Conservation (phyloP, 805 yeast species). For the Nakazawaea laoshanensis region DNA sequence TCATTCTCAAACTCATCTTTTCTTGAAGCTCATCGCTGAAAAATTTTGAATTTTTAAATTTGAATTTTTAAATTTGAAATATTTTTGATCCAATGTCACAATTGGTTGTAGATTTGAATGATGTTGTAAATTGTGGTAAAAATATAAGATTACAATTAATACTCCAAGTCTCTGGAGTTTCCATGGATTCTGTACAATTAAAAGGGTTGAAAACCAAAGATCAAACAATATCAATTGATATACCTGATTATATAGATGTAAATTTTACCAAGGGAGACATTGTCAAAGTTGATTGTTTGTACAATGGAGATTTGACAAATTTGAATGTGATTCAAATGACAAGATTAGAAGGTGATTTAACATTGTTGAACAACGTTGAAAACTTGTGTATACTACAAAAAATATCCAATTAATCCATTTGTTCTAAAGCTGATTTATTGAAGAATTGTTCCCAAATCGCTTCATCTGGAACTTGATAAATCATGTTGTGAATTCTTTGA, state of each 20-base stretch:
- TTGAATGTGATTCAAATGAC: constrained; percentile 2
- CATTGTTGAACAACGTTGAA: constrained; percentile 2
- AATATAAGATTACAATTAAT: constrained; percentile 2
- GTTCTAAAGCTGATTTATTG: constrained; percentile 5
- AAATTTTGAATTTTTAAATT: background rate
- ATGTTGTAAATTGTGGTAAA: background rate
- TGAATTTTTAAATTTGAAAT: background rate
- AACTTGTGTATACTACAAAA: constrained; percentile 5
- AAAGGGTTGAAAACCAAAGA: background rate
- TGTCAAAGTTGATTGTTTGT: constrained; percentile 11
- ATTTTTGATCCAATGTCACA: constrained; percentile 4
- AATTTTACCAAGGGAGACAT: constrained; percentile 7
- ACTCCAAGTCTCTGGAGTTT: constrained; percentile 1
- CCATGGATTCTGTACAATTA: background rate
- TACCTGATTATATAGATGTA: constrained; percentile 1
- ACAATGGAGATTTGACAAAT: constrained; percentile 6
- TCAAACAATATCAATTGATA: background rate
- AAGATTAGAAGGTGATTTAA: constrained; percentile 5
- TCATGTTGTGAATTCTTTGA: constrained; percentile 47
- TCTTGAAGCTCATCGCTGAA: background rate
- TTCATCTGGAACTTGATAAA: constrained; percentile 56
- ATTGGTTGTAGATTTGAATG: constrained; percentile 2
- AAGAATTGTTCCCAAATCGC: constrained; percentile 65
- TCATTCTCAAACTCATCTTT: too few relatives aligned
- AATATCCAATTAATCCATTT: background rate